A percentile compares a stretch with the other conserved stretches of the same genome.
These are phyloP conservation scores for Vitis hybrid DNA, from an alignment of 177 flowering plant genomes.

Conservation along the genomic window DNA sequence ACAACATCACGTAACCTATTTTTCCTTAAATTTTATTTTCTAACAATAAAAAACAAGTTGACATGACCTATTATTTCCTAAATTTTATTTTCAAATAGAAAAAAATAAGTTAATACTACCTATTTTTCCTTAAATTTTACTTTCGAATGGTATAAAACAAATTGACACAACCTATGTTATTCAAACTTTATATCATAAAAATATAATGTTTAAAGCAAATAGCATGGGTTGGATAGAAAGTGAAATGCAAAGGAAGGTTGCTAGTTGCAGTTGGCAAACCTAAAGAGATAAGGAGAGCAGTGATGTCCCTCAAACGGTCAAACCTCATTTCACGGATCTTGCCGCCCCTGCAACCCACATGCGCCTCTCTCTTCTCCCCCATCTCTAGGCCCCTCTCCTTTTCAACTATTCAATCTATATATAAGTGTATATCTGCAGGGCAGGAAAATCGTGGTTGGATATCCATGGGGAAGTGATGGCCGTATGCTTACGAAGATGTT, in stretches of 20 bases:
- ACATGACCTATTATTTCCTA: too few relatives aligned
- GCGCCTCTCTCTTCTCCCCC: conserved; percentile 2
- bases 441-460: conserved; percentile 39
- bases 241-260: background rate
- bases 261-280: conserved; percentile 18
- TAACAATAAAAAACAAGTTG: too few relatives aligned
- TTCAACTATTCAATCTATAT: background rate
- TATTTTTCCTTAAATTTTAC: too few relatives aligned
- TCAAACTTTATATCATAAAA: too few relatives aligned
- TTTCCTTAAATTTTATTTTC: too few relatives aligned
- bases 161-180: too few relatives aligned
- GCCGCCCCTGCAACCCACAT: conserved; percentile 25
- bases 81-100: too few relatives aligned
- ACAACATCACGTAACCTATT: too few relatives aligned
- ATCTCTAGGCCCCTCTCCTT: background rate
- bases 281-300: conserved; percentile 11
- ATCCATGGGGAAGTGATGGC: conserved; percentile 86
- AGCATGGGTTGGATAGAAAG: too few relatives aligned
- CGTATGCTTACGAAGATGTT: conserved; percentile 77
- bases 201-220: too few relatives aligned
- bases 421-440: conserved; percentile 29
- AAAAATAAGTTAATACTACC: too few relatives aligned
- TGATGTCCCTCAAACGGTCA: conserved; percentile 10
- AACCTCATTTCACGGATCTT: conserved; percentile 66
- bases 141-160: too few relatives aligned